These are phyloP conservation scores for Remersonia thermophila DNA, from an alignment of 2,329 filamentous ascomycete genomes.

Conservation along the genomic window DNA sequence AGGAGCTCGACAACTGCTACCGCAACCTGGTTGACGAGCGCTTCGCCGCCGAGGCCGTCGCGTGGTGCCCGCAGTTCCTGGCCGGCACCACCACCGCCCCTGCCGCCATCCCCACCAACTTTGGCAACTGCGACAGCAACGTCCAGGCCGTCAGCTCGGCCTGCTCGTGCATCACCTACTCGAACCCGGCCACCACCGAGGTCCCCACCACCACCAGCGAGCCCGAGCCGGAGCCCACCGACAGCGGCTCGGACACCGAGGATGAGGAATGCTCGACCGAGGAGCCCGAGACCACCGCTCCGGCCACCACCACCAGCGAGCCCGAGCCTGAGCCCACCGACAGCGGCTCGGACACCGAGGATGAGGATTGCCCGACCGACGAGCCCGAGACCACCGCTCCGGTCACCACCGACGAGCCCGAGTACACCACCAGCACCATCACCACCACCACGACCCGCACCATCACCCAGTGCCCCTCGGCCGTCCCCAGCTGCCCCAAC, in stretches of 20 bases:
- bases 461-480: constrained; percentile 14
- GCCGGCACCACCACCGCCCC: constrained; percentile 12
- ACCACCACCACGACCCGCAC: constrained; percentile 12
- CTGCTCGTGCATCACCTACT: constrained; percentile 21
- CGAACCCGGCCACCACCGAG: constrained; percentile 1
- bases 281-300: constrained; percentile 1
- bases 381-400: constrained; percentile 1
- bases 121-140: constrained; percentile 15
- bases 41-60: constrained; percentile 10
- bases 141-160: constrained; percentile 17
- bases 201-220: constrained; percentile 1
- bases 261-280: neutral
- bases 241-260: neutral
- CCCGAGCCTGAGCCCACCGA: constrained; percentile 2
- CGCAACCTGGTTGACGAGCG: constrained; percentile 14
- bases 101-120: constrained; percentile 15
- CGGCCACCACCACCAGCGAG: constrained; percentile 5
- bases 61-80: constrained; percentile 17
- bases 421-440: constrained; percentile 14
- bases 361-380: neutral
- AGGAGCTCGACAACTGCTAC: constrained; percentile 19
- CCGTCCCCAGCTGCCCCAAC: constrained; percentile 13
- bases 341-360: neutral
- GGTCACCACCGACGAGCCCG: constrained; percentile 2
- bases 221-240: constrained; percentile 1